Evolutionary conservation across 768 basidiomycete genomes (phyloP), one percentile per base, ranked within the genome.

Genomic region (Lepiota venenata): DNA sequence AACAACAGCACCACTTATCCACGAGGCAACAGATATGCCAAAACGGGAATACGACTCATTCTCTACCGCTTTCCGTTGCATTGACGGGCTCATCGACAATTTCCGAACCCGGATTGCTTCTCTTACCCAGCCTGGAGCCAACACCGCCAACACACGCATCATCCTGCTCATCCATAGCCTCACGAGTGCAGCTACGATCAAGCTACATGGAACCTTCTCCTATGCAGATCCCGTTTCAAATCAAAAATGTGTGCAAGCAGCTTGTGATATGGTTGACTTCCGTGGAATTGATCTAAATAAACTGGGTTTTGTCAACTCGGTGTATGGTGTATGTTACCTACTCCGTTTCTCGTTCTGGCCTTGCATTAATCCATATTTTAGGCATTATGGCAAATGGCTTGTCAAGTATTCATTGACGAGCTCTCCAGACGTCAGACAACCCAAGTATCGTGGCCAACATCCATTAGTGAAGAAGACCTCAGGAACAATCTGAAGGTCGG

Each of bases 191-290:
- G 78, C 81, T 32, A 71, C 71, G 2, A 80, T 82, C 61, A 79
- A 79, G 61, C 73, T 84, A 20, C 78, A 82, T 47, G 71, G 71
- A 54, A 70, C 73, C 5, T 81, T 80, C 59, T 69, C 73, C 7
- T 75, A 76, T 54, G 62, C 71, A 4, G 69, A 74, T 54, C 57
- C 74, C 20, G 58, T 65, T n/a, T 78, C 78, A 20, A 72, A 74
- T 51, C 69, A 75, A 52, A 68, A 66, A 36, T 78, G 78, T 56
- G 63, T 81, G 27, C 63, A 63, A 18, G 72, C 77, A 12, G 77
- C 80, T 20, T 68, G 66, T 47, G 73, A 72, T 47, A 72, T 80
- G 60, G 68, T 79, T 25, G 62, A 65, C 43, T 70, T 71, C 52
- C 73, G 69, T 7, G 71, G 72, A 40, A 60, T 72, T 20, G 71